phyloP scores from a whole-genome alignment of 768 basidiomycete species.

The Ramaria rubella region DNA sequence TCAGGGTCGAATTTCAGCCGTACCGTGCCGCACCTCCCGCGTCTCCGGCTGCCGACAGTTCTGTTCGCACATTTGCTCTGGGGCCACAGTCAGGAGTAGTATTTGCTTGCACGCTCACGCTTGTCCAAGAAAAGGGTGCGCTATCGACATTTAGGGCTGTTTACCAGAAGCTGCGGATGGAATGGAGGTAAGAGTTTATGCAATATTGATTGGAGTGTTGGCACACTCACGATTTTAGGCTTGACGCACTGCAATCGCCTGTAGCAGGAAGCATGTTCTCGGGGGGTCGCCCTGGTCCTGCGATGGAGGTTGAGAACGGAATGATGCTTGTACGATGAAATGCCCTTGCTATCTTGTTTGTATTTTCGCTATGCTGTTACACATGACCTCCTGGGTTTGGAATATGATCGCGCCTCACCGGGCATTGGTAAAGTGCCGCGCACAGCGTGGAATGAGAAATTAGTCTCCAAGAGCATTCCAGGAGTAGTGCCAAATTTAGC shows the following conservation, averaged over 20 bases:
- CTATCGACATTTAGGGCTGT: slow-evolving; percentile 77
- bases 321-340: slow-evolving; percentile 1
- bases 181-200: slow-evolving; percentile 40
- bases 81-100: slow-evolving; percentile 20
- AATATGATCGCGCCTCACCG: no score
- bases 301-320: not conserved
- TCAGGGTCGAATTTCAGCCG: slow-evolving; percentile 70
- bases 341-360: no score
- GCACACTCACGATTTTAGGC: not conserved
- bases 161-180: slow-evolving; percentile 63
- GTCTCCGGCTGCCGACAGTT: slow-evolving; percentile 20
- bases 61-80: slow-evolving; percentile 15
- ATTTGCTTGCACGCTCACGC: slow-evolving; percentile 60
- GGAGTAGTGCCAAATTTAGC: no score
- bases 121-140: slow-evolving; percentile 89
- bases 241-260: not conserved
- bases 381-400: no score
- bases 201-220: not conserved
- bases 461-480: no score
- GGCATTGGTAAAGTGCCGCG: no score
- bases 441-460: no score
- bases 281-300: not conserved
- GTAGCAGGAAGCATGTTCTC: slow-evolving; percentile 4
- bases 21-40: slow-evolving; percentile 7
- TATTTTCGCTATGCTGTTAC: no score